phyloP scores from a whole-genome alignment of 371 early-diverging fungal species.

The Mortierella sp. region DNA sequence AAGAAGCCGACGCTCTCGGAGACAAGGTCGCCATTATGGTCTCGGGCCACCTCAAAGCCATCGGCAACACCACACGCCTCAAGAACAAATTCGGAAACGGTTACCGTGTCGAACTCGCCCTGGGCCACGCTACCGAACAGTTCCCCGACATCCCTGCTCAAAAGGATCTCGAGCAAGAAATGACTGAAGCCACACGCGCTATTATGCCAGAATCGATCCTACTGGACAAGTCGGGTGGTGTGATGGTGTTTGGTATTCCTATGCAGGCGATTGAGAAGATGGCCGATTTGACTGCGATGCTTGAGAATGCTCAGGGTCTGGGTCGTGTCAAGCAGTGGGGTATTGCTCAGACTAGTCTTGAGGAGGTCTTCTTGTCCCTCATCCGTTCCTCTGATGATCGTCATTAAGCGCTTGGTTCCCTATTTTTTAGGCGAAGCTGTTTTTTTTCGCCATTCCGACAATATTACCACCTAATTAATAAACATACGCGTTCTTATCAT shows the following conservation, averaged over 20 bases:
- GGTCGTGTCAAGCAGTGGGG: conserved; percentile 73
- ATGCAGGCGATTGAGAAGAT: conserved; percentile 48
- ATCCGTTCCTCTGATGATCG: conserved; percentile 44
- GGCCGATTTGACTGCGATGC: conserved; percentile 65
- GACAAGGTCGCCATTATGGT: conserved; percentile 81
- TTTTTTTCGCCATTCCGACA: too few relatives aligned
- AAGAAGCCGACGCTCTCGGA: conserved; percentile 78
- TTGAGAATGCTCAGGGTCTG: conserved; percentile 59
- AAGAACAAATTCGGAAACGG: conserved; percentile 80
- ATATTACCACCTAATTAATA: too few relatives aligned
- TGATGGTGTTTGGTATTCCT: conserved; percentile 73
- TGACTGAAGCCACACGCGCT: conserved; percentile 21
- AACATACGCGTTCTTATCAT: too few relatives aligned
- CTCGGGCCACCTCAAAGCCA: conserved; percentile 70
- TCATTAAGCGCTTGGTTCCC: conserved; percentile 19
- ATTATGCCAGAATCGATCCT: conserved; percentile 64
- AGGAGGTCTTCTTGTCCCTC: conserved; percentile 69
- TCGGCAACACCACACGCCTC: conserved; percentile 74
- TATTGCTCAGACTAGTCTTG: conserved; percentile 76
- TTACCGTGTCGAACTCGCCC: conserved; percentile 63
- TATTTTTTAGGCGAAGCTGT: background rate
- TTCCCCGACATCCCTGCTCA: conserved; percentile 14
- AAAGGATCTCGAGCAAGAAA: conserved; percentile 41
- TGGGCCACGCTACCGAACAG: conserved; percentile 28
- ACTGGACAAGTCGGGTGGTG: conserved; percentile 75